These are phyloP conservation scores for Simplicillium sp. DNA, from an alignment of 2,329 filamentous ascomycete species.

Conservation along the genomic window DNA sequence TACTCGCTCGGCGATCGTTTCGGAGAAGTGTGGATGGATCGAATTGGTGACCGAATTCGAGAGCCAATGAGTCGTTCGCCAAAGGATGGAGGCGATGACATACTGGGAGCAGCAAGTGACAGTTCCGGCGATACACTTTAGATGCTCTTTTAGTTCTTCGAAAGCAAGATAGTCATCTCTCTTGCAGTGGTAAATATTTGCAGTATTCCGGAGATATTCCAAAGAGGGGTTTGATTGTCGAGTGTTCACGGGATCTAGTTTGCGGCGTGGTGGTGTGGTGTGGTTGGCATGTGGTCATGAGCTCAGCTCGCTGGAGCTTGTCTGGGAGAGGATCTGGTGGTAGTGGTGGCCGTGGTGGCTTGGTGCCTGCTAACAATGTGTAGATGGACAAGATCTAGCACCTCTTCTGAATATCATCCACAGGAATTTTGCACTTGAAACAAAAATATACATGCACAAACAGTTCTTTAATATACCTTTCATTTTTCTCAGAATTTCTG, in stretches of 20 bases:
- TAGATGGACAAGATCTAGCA: too few species aligned
- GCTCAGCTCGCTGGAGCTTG: not conserved
- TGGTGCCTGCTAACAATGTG: too few species aligned
- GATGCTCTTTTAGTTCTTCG: not conserved
- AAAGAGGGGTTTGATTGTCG: not conserved
- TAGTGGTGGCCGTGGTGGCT: too few species aligned
- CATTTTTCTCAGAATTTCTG: too few species aligned
- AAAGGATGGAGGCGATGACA: constrained; percentile 6
- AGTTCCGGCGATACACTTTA: not conserved
- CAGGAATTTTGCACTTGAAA: too few species aligned
- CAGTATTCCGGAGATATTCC: too few species aligned
- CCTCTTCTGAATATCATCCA: too few species aligned
- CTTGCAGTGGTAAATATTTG: too few species aligned
- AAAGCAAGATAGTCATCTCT: not conserved
- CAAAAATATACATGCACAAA: too few species aligned
- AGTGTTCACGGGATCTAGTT: constrained; percentile 5
- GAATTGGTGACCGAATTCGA: constrained; percentile 13
- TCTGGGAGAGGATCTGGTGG: too few species aligned
- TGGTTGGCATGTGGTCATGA: constrained; percentile 3
- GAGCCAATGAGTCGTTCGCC: constrained; percentile 4
- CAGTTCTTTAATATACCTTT: too few species aligned
- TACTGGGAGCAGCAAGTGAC: not conserved
- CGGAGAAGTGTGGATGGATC: constrained; percentile 16
- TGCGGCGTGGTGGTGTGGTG: not conserved
- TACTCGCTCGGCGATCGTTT: constrained; percentile 21